Evolutionary conservation across 2,329 filamentous ascomycete genomes (phyloP), one percentile per base, ranked within the genome.

Genomic region (Pseudogymnoascus sp.): DNA sequence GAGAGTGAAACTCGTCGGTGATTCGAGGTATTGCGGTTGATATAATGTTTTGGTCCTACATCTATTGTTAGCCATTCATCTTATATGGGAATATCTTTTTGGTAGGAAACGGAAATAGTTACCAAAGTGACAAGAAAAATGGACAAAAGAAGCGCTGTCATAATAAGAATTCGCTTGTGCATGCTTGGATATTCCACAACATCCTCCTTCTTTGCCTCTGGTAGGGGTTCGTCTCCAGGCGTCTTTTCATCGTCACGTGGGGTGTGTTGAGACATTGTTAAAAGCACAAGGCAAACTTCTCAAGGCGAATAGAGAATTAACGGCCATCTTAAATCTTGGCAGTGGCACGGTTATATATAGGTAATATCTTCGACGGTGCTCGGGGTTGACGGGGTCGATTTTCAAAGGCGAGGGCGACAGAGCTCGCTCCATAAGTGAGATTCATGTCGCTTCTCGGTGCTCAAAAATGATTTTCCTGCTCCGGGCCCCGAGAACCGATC

Each of bases 21-120:
- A 67, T 67, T 59, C 63, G 63, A n/a, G 66, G 66, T 31, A 67
- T 67, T 14, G 66, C 66, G 8, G 37, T 52, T 11, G 59, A 45
- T 35, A 59, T 19, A 65, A 64, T 59, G 8, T 37, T 61, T 43
- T 61, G 74, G 33, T 80, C 78, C 35, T 45, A 11, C 5, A 33
- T 14, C 11, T 43, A 59, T 43, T 12, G 33, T 63, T 62, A 63
- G 62, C 19, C 14, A 33, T 31, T 26, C 7, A n/a, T 23, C 21
- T 16, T 11, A 1, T 2, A 29, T 23, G 16, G 1, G 35, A 16
- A 19, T 11, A 33, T 26, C 1, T n/a, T 29, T 21, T 23, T 37
- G 6, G 19, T 59, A n/a, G 8, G 6, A 23, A 19, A 35, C 29
- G 11, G 37, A 35, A 65, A 66, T 38, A 26, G 43, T 67, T 31